Percentiles rank a stretch among this genome's conserved stretches.
These are phyloP conservation scores for Fraxinus pennsylvanica DNA, from an alignment of 257 asterid species.

Conservation along the genomic window DNA sequence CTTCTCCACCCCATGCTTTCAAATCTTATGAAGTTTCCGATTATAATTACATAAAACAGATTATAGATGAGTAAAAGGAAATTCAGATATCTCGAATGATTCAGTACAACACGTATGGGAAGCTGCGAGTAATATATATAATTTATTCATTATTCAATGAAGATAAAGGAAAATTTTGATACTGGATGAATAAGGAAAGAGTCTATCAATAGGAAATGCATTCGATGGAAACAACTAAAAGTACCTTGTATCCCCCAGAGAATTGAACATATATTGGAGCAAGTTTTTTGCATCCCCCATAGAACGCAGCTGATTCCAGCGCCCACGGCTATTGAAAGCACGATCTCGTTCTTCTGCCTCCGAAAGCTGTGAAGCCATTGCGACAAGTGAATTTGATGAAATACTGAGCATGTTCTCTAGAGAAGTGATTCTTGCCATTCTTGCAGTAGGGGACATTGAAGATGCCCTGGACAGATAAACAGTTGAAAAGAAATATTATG, in stretches of 20 bases:
- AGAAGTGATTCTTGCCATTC: conserved; percentile 88
- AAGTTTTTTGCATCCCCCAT: conserved; percentile 91
- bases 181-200: background rate
- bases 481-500: background rate
- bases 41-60: background rate
- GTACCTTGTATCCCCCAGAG: conserved; percentile 92
- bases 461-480: conserved; percentile 60
- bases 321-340: conserved; percentile 69
- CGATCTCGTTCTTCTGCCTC: conserved; percentile 99
- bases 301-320: conserved; percentile 96
- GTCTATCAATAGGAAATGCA: background rate
- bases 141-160: background rate
- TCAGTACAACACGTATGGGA: background rate
- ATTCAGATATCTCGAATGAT: background rate
- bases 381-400: conserved; percentile 88
- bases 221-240: background rate
- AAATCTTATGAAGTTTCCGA: background rate
- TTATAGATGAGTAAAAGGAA: background rate
- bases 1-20: background rate
- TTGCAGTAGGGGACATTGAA: conserved; percentile 89
- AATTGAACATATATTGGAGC: conserved; percentile 84
- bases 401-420: conserved; percentile 97
- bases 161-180: background rate
- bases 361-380: conserved; percentile 99
- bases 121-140: background rate